Evolutionary conservation across 2,329 filamentous ascomycete genomes (phyloP).

Genomic region (Helotiales sp.): DNA sequence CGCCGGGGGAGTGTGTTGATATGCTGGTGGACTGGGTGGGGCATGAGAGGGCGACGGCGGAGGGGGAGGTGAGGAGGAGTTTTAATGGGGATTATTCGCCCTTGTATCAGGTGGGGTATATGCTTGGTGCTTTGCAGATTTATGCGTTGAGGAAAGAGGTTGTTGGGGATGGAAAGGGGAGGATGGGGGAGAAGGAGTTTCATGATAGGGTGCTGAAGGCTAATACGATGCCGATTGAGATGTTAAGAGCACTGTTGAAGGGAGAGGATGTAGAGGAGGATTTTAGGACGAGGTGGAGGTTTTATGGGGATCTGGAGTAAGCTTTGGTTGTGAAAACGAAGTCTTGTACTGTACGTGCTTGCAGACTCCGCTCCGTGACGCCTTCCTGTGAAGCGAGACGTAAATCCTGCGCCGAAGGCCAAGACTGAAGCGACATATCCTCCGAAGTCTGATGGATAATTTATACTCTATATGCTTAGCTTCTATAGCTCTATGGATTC

Average conservation of each 20-base stretch:
- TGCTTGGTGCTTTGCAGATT: slow-evolving; percentile 59
- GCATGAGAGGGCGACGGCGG: slow-evolving; percentile 58
- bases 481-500: too few relatives aligned
- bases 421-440: neutral
- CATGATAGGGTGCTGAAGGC: slow-evolving; percentile 53
- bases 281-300: slow-evolving; percentile 51
- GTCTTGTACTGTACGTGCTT: too few relatives aligned
- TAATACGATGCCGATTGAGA: slow-evolving; percentile 55
- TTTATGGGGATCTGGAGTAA: slow-evolving; percentile 37
- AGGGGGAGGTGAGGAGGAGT: slow-evolving; percentile 59
- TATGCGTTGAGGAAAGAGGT: slow-evolving; percentile 50
- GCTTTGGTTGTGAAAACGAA: too few relatives aligned
- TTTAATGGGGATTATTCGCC: slow-evolving; percentile 57
- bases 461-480: too few relatives aligned
- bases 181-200: slow-evolving; percentile 52
- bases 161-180: slow-evolving; percentile 37
- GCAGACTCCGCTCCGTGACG: too few relatives aligned
- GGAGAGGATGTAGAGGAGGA: slow-evolving; percentile 42
- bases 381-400: too few relatives aligned
- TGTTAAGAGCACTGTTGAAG: slow-evolving; percentile 50
- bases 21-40: slow-evolving; percentile 56
- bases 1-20: slow-evolving; percentile 55
- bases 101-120: slow-evolving; percentile 60
- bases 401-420: neutral
- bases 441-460: too few relatives aligned